Evolutionary conservation across 2,329 filamentous ascomycete species (phyloP).

Genomic region (Didymella exigua): DNA sequence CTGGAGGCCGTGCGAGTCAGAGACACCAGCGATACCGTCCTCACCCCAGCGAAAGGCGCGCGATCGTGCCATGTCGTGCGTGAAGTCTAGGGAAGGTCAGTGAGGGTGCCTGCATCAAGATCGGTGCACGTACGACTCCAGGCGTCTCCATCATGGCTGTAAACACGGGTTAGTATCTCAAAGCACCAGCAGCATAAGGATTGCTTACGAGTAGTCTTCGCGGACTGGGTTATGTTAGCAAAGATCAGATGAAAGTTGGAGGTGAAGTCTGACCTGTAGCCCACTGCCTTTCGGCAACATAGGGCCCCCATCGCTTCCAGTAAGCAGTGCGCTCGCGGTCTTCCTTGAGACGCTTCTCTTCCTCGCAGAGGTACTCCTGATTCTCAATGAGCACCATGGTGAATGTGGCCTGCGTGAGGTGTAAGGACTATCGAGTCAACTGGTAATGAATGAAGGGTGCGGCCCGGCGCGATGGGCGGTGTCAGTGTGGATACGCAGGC

Average conservation of each 20-base stretch:
- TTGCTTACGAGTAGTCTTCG: constrained; percentile 81
- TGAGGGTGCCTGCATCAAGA: constrained; percentile 1
- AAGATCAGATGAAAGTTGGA: not conserved
- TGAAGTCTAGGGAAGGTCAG: constrained; percentile 71
- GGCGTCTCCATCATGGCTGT: constrained; percentile 80
- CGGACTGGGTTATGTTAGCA: constrained; percentile 64
- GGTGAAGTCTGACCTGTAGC: constrained; percentile 71
- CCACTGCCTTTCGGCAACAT: constrained; percentile 94
- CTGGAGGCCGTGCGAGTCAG: constrained; percentile 86
- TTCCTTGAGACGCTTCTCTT: constrained; percentile 87
- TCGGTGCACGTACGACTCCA: constrained; percentile 78
- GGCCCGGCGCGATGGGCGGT: constrained; percentile 29
- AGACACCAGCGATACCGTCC: constrained; percentile 94
- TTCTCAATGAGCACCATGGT: constrained; percentile 88
- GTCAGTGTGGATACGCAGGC: constrained; percentile 29
- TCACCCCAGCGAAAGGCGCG: constrained; percentile 94
- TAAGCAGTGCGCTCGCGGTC: constrained; percentile 84
- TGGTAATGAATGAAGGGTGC: constrained; percentile 19
- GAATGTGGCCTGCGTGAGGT: constrained; percentile 15
- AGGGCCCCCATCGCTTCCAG: constrained; percentile 98
- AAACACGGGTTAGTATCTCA: constrained; percentile 34
- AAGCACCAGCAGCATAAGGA: constrained; percentile 12
- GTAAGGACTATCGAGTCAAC: constrained; percentile 8
- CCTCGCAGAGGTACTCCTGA: constrained; percentile 84
- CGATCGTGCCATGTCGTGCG: constrained; percentile 87